Conservation (phyloP, 306 rosid species). For the Cucurbita argyrosperma region DNA sequence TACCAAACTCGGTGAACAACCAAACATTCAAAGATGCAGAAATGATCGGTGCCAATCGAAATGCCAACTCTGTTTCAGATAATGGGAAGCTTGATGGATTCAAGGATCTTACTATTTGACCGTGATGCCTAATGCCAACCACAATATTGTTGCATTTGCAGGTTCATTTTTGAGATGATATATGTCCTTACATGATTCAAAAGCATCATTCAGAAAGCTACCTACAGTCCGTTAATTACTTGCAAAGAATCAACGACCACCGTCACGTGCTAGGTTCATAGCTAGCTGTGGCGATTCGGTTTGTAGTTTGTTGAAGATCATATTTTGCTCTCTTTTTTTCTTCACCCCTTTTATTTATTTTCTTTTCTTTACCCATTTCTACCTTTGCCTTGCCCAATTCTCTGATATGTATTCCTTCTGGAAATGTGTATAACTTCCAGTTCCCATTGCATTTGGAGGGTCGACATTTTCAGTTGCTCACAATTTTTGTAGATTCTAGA, state of each 20-base stretch:
- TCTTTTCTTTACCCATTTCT: conserved; percentile 13
- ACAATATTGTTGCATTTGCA: not conserved
- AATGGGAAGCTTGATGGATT: conserved; percentile 64
- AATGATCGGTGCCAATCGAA: conserved; percentile 33
- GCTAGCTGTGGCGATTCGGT: not conserved
- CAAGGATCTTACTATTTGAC: conserved; percentile 39
- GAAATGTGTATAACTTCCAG: conserved; percentile 51
- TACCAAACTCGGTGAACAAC: conserved; percentile 38
- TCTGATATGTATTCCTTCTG: conserved; percentile 29
- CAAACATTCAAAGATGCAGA: conserved; percentile 34
- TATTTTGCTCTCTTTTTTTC: not conserved
- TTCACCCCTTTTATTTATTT: not conserved
- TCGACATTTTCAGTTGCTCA: conserved; percentile 15
- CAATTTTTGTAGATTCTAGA: conserved; percentile 26
- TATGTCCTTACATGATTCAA: not conserved
- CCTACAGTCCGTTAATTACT: not conserved
- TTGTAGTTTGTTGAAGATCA: conserved; percentile 5
- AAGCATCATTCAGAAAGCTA: not conserved
- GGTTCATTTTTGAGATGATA: not conserved
- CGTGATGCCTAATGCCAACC: conserved; percentile 8
- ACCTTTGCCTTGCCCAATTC: conserved; percentile 17
- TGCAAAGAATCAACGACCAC: not conserved
- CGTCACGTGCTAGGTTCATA: not conserved
- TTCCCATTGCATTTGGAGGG: conserved; percentile 25
- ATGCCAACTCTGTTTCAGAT: conserved; percentile 26